These are phyloP conservation scores for Mortierella hygrophila DNA, from an alignment of 192 early-diverging fungal genomes.

Conservation along the genomic window DNA sequence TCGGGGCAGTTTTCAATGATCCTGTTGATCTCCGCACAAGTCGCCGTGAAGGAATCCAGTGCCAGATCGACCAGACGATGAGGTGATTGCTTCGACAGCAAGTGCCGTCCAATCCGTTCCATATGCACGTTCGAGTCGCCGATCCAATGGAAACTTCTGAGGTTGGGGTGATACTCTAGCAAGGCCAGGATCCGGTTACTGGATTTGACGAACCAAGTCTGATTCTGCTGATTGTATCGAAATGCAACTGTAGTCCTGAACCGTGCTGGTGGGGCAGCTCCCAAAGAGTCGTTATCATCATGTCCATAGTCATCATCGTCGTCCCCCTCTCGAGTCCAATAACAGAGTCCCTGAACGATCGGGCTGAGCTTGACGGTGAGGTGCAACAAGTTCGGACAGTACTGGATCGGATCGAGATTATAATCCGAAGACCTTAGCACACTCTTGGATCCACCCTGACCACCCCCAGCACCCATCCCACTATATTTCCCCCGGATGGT, in stretches of 20 bases:
- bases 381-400: conserved; percentile 30
- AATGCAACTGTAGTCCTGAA: conserved; percentile 19
- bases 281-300: not conserved
- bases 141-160: conserved; percentile 27
- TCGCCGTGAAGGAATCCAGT: conserved; percentile 10
- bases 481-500: not conserved
- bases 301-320: conserved; percentile 1
- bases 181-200: conserved; percentile 33
- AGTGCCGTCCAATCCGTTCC: conserved; percentile 15
- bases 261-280: not conserved
- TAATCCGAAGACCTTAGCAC: conserved; percentile 13
- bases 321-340: conserved; percentile 25
- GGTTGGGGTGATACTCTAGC: conserved; percentile 14
- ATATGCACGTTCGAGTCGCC: conserved; percentile 19
- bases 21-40: conserved; percentile 17
- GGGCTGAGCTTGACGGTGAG: conserved; percentile 18
- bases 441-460: not conserved
- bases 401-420: conserved; percentile 19
- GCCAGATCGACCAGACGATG: conserved; percentile 26
- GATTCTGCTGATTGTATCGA: conserved; percentile 9
- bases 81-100: conserved; percentile 3
- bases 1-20: conserved; percentile 23
- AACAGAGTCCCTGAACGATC: not conserved
- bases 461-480: not conserved
- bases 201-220: conserved; percentile 19